Conservation (phyloP, 768 basidiomycete species). For the Gautieria morchelliformis region DNA sequence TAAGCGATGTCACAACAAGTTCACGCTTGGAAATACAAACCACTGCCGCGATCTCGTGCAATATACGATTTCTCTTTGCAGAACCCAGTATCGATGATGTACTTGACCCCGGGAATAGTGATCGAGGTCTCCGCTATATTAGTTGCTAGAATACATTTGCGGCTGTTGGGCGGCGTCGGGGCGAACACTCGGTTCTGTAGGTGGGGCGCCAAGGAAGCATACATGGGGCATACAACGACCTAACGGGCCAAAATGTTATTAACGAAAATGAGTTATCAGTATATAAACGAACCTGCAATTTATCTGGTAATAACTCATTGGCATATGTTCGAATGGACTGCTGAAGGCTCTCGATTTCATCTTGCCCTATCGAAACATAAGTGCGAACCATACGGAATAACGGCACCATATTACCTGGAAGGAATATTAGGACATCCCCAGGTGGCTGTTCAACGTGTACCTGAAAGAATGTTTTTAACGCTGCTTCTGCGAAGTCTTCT, state of each 20-base stretch:
- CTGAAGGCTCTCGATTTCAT: slow-evolving; percentile 87
- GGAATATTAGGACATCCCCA: slow-evolving; percentile 89
- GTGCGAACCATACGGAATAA: background rate
- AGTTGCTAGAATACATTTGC: slow-evolving; percentile 92
- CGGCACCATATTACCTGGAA: slow-evolving; percentile 51
- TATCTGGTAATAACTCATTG: slow-evolving; percentile 53
- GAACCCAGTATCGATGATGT: slow-evolving; percentile 93
- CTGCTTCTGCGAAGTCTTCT: slow-evolving; percentile 79
- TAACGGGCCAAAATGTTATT: slow-evolving; percentile 20
- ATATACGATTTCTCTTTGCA: slow-evolving; percentile 91
- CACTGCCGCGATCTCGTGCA: slow-evolving; percentile 57
- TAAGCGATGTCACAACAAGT: background rate
- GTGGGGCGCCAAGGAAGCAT: slow-evolving; percentile 69
- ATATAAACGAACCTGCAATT: slow-evolving; percentile 32
- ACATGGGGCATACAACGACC: slow-evolving; percentile 76
- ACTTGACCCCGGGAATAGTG: slow-evolving; percentile 92
- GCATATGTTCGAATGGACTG: slow-evolving; percentile 63
- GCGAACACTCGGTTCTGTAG: slow-evolving; percentile 76
- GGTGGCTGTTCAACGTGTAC: slow-evolving; percentile 72
- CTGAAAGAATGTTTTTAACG: slow-evolving; percentile 89
- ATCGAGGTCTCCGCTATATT: slow-evolving; percentile 98
- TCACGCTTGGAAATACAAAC: slow-evolving; percentile 23
- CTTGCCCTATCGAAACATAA: slow-evolving; percentile 53
- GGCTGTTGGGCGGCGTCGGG: slow-evolving; percentile 49
- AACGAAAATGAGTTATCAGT: background rate